Conservation (phyloP, 2,329 filamentous ascomycete species). For the Xylariaceae sp. region DNA sequence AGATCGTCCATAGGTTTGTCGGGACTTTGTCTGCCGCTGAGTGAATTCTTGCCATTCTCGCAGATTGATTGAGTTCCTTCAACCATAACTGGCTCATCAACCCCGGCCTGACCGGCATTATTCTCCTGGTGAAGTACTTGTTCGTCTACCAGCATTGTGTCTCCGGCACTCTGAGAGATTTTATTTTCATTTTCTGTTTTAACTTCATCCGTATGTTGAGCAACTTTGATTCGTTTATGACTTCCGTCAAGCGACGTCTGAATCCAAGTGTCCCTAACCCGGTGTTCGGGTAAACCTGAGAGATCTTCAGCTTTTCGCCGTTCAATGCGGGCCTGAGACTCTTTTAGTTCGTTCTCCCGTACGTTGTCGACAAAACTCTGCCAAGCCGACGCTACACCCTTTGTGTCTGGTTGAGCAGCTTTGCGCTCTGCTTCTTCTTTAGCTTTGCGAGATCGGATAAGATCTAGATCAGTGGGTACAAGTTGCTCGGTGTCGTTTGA, state of each 20-base stretch:
- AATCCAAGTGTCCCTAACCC: slow-evolving; percentile 45
- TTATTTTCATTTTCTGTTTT: background rate
- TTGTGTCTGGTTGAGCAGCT: slow-evolving; percentile 28
- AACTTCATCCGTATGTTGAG: slow-evolving; percentile 18
- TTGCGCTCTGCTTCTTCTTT: slow-evolving; percentile 26
- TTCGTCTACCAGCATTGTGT: slow-evolving; percentile 18
- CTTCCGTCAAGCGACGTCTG: slow-evolving; percentile 42
- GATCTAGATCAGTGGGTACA: slow-evolving; percentile 83
- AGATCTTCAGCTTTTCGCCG: slow-evolving; percentile 33
- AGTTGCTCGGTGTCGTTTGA: slow-evolving; percentile 76
- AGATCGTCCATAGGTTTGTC: background rate
- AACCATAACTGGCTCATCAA: slow-evolving; percentile 2
- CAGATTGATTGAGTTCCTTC: background rate
- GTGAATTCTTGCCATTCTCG: background rate
- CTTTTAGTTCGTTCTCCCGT: slow-evolving; percentile 29
- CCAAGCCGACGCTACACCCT: slow-evolving; percentile 27
- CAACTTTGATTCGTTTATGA: slow-evolving; percentile 46
- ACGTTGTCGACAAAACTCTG: slow-evolving; percentile 30
- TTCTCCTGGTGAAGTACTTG: background rate
- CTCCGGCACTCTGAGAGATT: background rate
- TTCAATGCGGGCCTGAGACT: slow-evolving; percentile 30
- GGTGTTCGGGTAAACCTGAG: slow-evolving; percentile 23
- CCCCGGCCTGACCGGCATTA: background rate
- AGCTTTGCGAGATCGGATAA: slow-evolving; percentile 52
- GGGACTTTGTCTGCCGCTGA: background rate